Evolutionary conservation across 352 stramenopile genomes (phyloP), one percentile per base, ranked within the genome.

Genomic region (Globisporangium megalacanthum): DNA sequence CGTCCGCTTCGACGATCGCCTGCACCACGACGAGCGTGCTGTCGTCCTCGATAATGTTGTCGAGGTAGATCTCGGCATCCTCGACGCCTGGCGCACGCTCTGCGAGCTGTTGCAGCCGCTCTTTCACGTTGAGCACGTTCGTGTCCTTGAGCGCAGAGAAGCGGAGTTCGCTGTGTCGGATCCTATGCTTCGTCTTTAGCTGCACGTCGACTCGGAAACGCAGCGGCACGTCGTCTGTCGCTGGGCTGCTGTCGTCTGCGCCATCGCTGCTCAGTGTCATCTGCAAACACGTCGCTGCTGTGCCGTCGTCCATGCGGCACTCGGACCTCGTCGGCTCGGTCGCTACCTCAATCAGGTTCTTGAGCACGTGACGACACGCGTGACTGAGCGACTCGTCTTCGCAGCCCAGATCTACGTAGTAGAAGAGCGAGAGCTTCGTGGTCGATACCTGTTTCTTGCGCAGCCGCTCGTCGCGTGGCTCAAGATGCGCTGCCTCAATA

Each of bases 351-450:
- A 90, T 46, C 13, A 83, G 62, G 36, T 79, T 73, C 51, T 79
- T 66, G 13, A 89, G 54, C 42, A 65, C 69, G 0, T 74, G 39
- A n/a, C 79, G 76, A 54, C 84, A 94, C 14, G 54, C 22, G 45
- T 84, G 59, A 2, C 57, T 56, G 49, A 87, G 53, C 45, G 60
- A 73, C 53, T 94, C 84, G 54, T 94, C 84, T 44, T 66, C 79
- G 49, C 84, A 94, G 22, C 75, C 66, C 33, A 92, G 48, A 37
- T 94, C 84, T 7, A 92, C 60, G 46, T 92, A 94, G 62, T 90
- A 92, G 47, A 88, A 92, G 8, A 94, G 68, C 45, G 84, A 92
- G 10, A 88, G 41, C 52, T 82, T 83, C 55, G 79, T 92, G n/a
- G 36, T 58, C 8, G 58, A 54, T 19, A 82, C 69, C 10, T 62